Conservation (phyloP, 768 basidiomycete genomes). For the Hydnum rufescens region DNA sequence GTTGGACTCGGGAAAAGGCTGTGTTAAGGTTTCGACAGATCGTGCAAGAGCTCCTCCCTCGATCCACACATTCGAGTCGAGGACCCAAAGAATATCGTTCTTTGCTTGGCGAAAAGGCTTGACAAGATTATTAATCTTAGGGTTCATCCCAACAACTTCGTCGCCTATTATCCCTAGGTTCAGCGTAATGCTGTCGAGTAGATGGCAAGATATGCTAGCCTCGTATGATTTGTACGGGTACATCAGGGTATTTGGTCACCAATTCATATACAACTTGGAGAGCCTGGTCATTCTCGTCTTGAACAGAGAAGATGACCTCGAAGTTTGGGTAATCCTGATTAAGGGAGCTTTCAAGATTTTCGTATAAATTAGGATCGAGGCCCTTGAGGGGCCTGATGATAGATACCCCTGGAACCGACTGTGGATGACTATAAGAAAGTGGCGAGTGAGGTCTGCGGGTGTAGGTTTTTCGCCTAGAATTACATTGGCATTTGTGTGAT, state of each 20-base stretch:
- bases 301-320: constrained; percentile 81
- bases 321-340: constrained; percentile 78
- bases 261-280: constrained; percentile 64
- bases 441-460: constrained; percentile 44
- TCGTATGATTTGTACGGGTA: constrained; percentile 53
- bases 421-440: constrained; percentile 27
- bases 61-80: constrained; percentile 86
- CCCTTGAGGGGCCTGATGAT: constrained; percentile 90
- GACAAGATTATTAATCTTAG: constrained; percentile 93
- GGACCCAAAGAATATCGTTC: constrained; percentile 86
- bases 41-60: constrained; percentile 62
- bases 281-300: constrained; percentile 76
- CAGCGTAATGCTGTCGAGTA: too few relatives aligned
- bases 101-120: constrained; percentile 61
- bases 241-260: constrained; percentile 53
- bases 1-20: constrained; percentile 17
- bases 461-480: constrained; percentile 22
- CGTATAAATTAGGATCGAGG: constrained; percentile 84
- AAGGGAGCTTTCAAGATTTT: constrained; percentile 89
- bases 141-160: constrained; percentile 75
- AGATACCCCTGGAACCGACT: constrained; percentile 61
- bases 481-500: background rate
- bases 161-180: constrained; percentile 42
- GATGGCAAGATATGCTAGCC: constrained; percentile 29
- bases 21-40: constrained; percentile 56